Conservation (phyloP, 495 filamentous ascomycete species). For the Penicillium turbatum region DNA sequence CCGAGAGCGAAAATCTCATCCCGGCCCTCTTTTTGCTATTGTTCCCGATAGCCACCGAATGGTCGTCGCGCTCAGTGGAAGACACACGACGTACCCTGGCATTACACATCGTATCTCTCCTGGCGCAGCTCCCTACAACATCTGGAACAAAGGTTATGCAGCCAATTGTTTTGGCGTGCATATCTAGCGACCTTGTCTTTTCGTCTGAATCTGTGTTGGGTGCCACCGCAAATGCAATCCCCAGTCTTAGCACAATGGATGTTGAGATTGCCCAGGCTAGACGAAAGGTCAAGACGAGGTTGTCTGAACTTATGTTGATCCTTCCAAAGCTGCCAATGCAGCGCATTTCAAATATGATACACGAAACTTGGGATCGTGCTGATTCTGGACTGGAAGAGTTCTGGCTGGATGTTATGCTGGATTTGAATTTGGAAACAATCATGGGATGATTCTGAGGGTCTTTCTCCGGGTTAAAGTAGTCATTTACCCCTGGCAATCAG, state of each 20-base stretch:
- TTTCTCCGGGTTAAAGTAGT: no score
- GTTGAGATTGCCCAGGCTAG: conserved; percentile 28
- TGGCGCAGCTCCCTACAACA: conserved; percentile 21
- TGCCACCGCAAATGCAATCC: conserved; percentile 16
- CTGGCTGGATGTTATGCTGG: conserved; percentile 27
- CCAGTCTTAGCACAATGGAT: conserved; percentile 21
- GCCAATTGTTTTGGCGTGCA: conserved; percentile 21
- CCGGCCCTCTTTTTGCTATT: conserved; percentile 20
- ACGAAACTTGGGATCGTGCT: conserved; percentile 22
- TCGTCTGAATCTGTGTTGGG: conserved; percentile 19
- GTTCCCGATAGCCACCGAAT: conserved; percentile 3
- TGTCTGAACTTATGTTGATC: conserved; percentile 23
- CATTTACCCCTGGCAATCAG: no score
- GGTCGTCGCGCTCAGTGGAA: conserved; percentile 7
- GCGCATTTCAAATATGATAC: conserved; percentile 18
- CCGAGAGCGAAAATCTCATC: conserved; percentile 1
- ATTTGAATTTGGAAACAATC: conserved; percentile 24
- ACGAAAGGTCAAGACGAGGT: conserved; percentile 21
- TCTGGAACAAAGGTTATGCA: conserved; percentile 26
- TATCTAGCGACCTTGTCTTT: conserved; percentile 27
- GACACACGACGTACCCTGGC: conserved; percentile 19
- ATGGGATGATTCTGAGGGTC: conserved; percentile 13
- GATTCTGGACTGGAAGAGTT: conserved; percentile 18
- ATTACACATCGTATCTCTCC: conserved; percentile 23
- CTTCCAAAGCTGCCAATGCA: conserved; percentile 26